A percentile compares a stretch with the other conserved stretches of the same genome.
phyloP scores from a whole-genome alignment of 1,284 basidiomycete genomes.

The Pseudozyma tsukubaensis region DNA sequence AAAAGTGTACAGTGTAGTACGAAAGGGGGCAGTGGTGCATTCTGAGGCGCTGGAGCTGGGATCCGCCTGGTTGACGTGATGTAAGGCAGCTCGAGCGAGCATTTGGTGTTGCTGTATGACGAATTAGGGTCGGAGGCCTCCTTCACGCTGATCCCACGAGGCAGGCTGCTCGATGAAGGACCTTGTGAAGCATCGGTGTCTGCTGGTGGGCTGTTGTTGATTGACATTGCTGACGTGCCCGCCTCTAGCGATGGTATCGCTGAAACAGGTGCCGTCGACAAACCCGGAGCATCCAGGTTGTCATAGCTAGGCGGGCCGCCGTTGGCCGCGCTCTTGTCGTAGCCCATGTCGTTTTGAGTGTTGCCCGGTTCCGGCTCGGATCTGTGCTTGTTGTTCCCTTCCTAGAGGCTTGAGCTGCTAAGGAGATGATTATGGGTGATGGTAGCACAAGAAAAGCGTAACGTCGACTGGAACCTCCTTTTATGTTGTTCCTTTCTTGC shows the following conservation, averaged over 20 bases:
- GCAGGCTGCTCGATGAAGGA: neutral
- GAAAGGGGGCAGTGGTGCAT: conserved; percentile 17
- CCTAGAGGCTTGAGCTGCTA: too few relatives aligned
- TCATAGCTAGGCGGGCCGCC: conserved; percentile 27
- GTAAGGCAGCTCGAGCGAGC: conserved; percentile 23
- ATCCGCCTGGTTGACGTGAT: conserved; percentile 17
- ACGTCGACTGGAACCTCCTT: too few relatives aligned
- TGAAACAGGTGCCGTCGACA: neutral
- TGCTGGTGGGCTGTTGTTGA: too few relatives aligned
- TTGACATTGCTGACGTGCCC: neutral
- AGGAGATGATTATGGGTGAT: too few relatives aligned
- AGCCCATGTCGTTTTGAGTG: neutral
- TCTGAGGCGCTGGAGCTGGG: conserved; percentile 12
- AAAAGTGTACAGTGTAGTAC: conserved; percentile 49
- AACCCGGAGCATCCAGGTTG: neutral
- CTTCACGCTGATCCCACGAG: conserved; percentile 19
- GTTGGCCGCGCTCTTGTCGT: conserved; percentile 21
- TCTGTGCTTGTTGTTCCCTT: too few relatives aligned
- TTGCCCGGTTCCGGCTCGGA: too few relatives aligned
- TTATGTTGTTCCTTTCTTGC: too few relatives aligned
- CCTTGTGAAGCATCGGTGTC: too few relatives aligned
- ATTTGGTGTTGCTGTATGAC: conserved; percentile 17
- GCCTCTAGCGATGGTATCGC: neutral
- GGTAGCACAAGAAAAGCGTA: too few relatives aligned
- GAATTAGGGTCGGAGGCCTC: conserved; percentile 23